Evolutionary conservation across 495 filamentous ascomycete species (phyloP).

Genomic region (Neurospora tetraspora): DNA sequence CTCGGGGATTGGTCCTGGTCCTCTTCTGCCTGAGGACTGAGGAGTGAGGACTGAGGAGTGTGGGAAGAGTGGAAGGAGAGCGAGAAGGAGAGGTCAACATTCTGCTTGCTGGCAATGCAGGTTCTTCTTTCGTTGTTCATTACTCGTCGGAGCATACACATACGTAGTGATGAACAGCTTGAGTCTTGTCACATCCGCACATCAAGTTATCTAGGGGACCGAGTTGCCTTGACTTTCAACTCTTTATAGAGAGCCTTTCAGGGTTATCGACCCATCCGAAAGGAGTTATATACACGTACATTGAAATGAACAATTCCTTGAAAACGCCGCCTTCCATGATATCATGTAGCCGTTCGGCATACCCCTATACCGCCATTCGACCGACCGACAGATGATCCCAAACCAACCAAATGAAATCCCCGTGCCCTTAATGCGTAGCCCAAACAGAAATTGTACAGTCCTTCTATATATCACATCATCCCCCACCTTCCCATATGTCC

Average conservation of each 20-base stretch:
- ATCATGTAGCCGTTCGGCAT: neutral
- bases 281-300: neutral
- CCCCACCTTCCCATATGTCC: no score
- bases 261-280: neutral
- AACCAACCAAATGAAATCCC: neutral
- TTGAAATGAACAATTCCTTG: neutral
- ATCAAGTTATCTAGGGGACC: no score
- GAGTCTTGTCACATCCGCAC: neutral
- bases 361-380: neutral
- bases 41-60: neutral
- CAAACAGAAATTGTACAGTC: neutral
- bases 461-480: neutral
- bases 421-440: neutral
- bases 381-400: neutral
- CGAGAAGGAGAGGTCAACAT: neutral
- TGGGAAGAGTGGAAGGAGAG: neutral
- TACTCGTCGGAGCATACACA: neutral
- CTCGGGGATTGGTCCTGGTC: neutral
- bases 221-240: neutral
- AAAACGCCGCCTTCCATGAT: neutral
- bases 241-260: neutral
- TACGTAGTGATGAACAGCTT: neutral
- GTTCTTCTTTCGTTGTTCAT: no score
- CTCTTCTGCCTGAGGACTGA: neutral
- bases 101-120: neutral